Conservation (phyloP, 371 early-diverging fungal species). For the Mucor plumbeus region DNA sequence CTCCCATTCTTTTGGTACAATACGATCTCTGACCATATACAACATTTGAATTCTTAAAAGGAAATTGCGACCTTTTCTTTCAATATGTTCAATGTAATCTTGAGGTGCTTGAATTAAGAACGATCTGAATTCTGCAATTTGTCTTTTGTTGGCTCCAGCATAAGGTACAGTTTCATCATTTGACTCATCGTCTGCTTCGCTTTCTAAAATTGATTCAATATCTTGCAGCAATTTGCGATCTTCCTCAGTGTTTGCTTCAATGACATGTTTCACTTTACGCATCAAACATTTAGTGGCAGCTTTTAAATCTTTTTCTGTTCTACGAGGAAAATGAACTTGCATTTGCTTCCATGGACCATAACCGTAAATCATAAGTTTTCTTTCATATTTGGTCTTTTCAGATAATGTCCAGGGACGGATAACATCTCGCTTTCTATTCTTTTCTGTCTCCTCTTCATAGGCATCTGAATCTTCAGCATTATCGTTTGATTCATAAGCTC, state of each 20-base stretch:
- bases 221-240: conserved; percentile 51
- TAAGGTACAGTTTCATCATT: conserved; percentile 62
- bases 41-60: conserved; percentile 79
- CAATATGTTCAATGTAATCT: conserved; percentile 78
- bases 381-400: conserved; percentile 79
- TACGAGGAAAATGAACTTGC: conserved; percentile 60
- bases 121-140: conserved; percentile 65
- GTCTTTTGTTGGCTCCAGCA: conserved; percentile 62
- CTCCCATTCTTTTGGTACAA: conserved; percentile 59
- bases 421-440: conserved; percentile 38
- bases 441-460: conserved; percentile 42
- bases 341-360: conserved; percentile 80
- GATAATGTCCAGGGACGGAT: conserved; percentile 76
- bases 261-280: conserved; percentile 40
- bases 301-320: conserved; percentile 63
- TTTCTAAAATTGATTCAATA: conserved; percentile 43
- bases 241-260: conserved; percentile 49
- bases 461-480: conserved; percentile 48
- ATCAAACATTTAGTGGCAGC: conserved; percentile 54
- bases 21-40: conserved; percentile 71
- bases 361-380: conserved; percentile 85
- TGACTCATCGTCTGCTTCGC: conserved; percentile 40
- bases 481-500: conserved; percentile 34
- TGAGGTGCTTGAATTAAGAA: conserved; percentile 73
- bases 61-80: conserved; percentile 73